phyloP scores from a whole-genome alignment of 805 yeast species.

The Nakazawaea molendinolei region DNA sequence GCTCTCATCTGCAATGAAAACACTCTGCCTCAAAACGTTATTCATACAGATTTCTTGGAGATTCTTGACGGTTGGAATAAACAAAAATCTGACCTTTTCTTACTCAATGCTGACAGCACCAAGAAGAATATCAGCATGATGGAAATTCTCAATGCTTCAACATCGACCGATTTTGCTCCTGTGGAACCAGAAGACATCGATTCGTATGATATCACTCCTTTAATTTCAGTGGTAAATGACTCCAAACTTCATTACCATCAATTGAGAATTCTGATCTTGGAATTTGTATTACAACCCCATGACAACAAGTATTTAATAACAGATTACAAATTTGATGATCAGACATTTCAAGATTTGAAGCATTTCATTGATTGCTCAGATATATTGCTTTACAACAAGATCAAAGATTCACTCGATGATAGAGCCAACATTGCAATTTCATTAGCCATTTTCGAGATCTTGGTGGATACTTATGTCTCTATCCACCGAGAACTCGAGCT shows the following conservation, averaged over 20 bases:
- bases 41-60: constrained; percentile 24
- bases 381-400: constrained; percentile 16
- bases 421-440: constrained; percentile 18
- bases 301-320: constrained; percentile 20
- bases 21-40: no score
- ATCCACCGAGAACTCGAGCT: constrained; percentile 19
- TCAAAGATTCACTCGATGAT: constrained; percentile 5
- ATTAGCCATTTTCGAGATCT: constrained; percentile 35
- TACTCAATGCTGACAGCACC: constrained; percentile 9
- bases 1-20: background rate
- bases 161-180: constrained; percentile 12
- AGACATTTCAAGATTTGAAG: constrained; percentile 17
- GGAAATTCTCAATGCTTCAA: constrained; percentile 23
- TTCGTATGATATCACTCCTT: constrained; percentile 15
- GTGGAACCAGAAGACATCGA: constrained; percentile 15
- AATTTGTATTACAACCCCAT: constrained; percentile 16
- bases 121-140: constrained; percentile 18
- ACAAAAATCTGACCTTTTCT: constrained; percentile 12
- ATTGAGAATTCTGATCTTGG: constrained; percentile 20
- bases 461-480: constrained; percentile 35
- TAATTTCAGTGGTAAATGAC: constrained; percentile 17
- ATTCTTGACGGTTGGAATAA: constrained; percentile 26
- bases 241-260: constrained; percentile 21
- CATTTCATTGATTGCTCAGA: constrained; percentile 23
- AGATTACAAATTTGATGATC: constrained; percentile 16